A percentile compares a stretch with the other conserved stretches of the same genome.
These are phyloP conservation scores for Monilinia laxa DNA, from an alignment of 2,329 filamentous ascomycete species.

Conservation along the genomic window DNA sequence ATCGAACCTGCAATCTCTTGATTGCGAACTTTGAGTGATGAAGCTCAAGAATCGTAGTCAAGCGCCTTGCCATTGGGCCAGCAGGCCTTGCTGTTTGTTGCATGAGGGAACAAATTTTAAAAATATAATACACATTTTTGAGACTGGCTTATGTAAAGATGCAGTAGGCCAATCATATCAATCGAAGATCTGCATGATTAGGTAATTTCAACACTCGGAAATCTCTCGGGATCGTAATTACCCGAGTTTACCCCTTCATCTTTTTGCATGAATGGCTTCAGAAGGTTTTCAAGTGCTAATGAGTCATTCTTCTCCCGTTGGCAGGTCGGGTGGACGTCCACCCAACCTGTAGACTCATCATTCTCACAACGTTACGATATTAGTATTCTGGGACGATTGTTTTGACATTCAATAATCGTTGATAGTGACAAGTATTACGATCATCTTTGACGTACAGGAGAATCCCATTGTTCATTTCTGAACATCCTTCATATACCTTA, in stretches of 20 bases:
- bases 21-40: not conserved
- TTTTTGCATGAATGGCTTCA: not conserved
- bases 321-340: too few relatives aligned
- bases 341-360: too few relatives aligned
- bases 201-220: too few relatives aligned
- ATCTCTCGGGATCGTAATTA: not conserved
- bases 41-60: slow-evolving; percentile 43
- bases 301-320: too few relatives aligned
- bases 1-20: slow-evolving; percentile 51
- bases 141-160: too few relatives aligned
- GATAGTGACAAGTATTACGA: not conserved
- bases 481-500: not conserved
- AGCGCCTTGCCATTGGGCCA: slow-evolving; percentile 27
- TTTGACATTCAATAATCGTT: too few relatives aligned
- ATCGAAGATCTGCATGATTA: too few relatives aligned
- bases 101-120: too few relatives aligned
- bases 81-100: slow-evolving; percentile 18
- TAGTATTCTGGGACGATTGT: not conserved
- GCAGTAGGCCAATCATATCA: too few relatives aligned
- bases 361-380: not conserved
- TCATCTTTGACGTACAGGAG: not conserved
- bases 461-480: not conserved
- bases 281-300: not conserved
- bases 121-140: too few relatives aligned
- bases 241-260: slow-evolving; percentile 8